phyloP scores from a whole-genome alignment of 208 protist species.

The Wallacemonas collosoma region DNA sequence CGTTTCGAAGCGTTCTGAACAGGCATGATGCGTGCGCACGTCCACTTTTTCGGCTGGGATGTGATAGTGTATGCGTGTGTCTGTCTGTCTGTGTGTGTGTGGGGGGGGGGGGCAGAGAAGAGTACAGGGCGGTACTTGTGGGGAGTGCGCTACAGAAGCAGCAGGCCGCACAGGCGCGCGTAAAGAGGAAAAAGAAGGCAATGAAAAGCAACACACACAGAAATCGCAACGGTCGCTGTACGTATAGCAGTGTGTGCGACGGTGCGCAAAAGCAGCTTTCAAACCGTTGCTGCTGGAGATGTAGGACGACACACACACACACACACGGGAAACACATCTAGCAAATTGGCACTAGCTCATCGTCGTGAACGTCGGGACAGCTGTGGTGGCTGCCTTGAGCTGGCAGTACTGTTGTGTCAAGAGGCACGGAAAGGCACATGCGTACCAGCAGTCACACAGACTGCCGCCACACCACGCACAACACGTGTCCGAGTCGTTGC shows the following conservation, averaged over 20 bases:
- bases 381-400: background rate
- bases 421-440: constrained; percentile 10
- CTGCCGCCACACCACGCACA: constrained; percentile 4
- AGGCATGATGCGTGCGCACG: no score
- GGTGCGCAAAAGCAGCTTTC: no score
- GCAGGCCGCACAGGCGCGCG: background rate
- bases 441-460: constrained; percentile 6
- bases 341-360: background rate
- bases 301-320: no score
- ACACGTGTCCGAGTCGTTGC: constrained; percentile 5
- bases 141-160: background rate
- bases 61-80: background rate
- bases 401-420: constrained; percentile 16
- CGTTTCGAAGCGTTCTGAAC: no score
- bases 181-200: background rate
- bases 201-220: background rate
- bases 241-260: no score
- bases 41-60: background rate
- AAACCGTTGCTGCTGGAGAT: background rate
- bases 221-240: no score
- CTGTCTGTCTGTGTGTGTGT: background rate
- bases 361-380: background rate
- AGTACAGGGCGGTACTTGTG: no score
- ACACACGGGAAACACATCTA: background rate
- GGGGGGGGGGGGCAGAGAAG: background rate